Evolutionary conservation across 306 rosid species (phyloP).

Genomic region (Cucurbita moschata): DNA sequence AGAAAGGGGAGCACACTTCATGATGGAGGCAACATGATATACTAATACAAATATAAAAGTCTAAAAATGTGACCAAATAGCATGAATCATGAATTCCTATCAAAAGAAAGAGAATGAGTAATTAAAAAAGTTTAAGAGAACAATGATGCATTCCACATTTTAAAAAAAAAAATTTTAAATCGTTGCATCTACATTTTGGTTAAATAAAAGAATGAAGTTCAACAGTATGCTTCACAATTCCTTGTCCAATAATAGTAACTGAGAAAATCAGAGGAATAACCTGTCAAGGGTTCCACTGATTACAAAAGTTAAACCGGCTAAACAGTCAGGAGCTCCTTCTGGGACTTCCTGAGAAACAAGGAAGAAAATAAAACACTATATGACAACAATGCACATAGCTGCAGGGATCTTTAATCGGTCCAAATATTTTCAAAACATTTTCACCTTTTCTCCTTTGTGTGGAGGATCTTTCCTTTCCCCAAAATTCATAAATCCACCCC

Average conservation of each 20-base stretch:
- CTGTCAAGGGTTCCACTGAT: slow-evolving; percentile 98
- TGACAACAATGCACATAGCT: not conserved
- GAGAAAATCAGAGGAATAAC: slow-evolving; percentile 16
- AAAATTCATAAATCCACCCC: slow-evolving; percentile 91
- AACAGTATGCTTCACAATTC: not conserved
- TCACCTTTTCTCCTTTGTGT: slow-evolving; percentile 93
- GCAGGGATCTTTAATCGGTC: slow-evolving; percentile 2
- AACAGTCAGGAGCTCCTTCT: slow-evolving; percentile 82
- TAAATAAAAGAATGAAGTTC: not conserved
- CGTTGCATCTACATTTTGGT: not conserved
- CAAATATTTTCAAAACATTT: not conserved
- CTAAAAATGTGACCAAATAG: not conserved
- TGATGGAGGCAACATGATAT: not conserved
- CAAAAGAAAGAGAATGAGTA: not conserved
- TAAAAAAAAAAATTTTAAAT: too few relatives aligned
- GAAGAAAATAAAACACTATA: slow-evolving; percentile 9
- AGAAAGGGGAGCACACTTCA: not conserved
- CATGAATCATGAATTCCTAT: not conserved
- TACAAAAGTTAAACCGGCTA: slow-evolving; percentile 77
- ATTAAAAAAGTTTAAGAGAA: not conserved
- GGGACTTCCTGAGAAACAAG: slow-evolving; percentile 72
- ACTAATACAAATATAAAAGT: not conserved
- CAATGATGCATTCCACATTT: not conserved
- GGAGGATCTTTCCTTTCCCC: slow-evolving; percentile 98
- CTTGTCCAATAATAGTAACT: not conserved